Evolutionary conservation across 2,329 filamentous ascomycete genomes (phyloP), one percentile per base, ranked within the genome.

Genomic region (Penicillium italicum): DNA sequence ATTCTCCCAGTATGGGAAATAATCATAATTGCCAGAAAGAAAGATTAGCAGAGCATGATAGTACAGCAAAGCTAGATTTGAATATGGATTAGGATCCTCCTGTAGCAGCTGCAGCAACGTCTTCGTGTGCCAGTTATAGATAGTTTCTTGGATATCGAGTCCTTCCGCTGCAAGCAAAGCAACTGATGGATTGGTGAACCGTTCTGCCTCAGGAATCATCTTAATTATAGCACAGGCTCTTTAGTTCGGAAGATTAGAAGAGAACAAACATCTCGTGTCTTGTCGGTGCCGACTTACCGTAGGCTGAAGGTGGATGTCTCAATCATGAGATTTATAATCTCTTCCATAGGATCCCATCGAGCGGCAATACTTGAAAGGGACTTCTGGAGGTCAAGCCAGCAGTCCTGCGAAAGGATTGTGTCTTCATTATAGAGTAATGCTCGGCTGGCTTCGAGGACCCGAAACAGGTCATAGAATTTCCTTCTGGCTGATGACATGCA

Each of bases 391-490:
- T 0, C 6, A 14, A 28, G 14, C 47, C 47, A 55, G 22, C 16
- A 43, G 24, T 45, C 11, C 18, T 51, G 30, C 1, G 53, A 55
- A 3, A 55, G 53, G 5, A 55, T 55, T 9, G 53, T 55, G 22
- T 45, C 38, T 31, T 55, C 38, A 33, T 45, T 38, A 43, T 46
- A 51, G 14, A 51, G 33, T 24, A 55, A 22, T 28, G 53, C 38
- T 36, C 47, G 47, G 16, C 53, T 55, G 11, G 53, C 53, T 26
- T 55, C 47, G 14, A 55, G 38, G 7, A 51, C 37, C 38, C 53
- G 53, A 50, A 55, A 55, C 7, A 55, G 30, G 47, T 55, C 33
- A 34, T 55, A 55, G 47, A 55, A 55, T 33, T 12, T 37, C 22
- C 47, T 42, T 30, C 38, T 47, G 14, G 30, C 12, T 12, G 53